Evolutionary conservation across 768 basidiomycete species (phyloP).

Genomic region (Saitozyma sp.): DNA sequence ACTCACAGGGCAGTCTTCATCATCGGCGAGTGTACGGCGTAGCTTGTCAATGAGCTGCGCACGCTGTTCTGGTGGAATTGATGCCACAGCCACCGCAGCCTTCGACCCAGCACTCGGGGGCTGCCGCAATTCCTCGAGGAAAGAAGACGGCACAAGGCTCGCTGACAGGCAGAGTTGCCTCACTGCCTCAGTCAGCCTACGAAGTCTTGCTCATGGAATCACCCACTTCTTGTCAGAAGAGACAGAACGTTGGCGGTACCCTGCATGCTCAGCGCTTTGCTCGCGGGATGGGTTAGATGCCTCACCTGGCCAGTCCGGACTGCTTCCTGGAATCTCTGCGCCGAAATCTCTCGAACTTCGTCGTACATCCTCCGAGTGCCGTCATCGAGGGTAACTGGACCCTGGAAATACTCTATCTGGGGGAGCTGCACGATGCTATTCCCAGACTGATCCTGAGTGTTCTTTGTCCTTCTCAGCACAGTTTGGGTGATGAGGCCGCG

Average conservation of each 20-base stretch:
- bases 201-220: not conserved
- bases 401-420: conserved; percentile 68
- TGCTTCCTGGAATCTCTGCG: conserved; percentile 23
- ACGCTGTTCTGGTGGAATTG: conserved; percentile 19
- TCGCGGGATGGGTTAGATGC: not conserved
- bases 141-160: conserved; percentile 35
- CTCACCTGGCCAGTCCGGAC: conserved; percentile 34
- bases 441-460: conserved; percentile 84
- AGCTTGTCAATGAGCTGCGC: conserved; percentile 34
- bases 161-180: conserved; percentile 41
- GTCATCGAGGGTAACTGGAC: conserved; percentile 34
- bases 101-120: conserved; percentile 5
- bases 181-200: conserved; percentile 26
- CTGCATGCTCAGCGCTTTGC: conserved; percentile 13
- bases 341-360: conserved; percentile 24
- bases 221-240: conserved; percentile 41
- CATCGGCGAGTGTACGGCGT: conserved; percentile 25
- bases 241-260: conserved; percentile 34
- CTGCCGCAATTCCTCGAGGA: conserved; percentile 34
- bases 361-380: conserved; percentile 39
- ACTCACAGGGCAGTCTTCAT: conserved; percentile 42
- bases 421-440: conserved; percentile 74
- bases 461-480: conserved; percentile 38
- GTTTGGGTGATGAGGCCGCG: conserved; percentile 40
- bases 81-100: conserved; percentile 16